Conservation (phyloP, 2,329 filamentous ascomycete species). For the Cladosporium sp. region DNA sequence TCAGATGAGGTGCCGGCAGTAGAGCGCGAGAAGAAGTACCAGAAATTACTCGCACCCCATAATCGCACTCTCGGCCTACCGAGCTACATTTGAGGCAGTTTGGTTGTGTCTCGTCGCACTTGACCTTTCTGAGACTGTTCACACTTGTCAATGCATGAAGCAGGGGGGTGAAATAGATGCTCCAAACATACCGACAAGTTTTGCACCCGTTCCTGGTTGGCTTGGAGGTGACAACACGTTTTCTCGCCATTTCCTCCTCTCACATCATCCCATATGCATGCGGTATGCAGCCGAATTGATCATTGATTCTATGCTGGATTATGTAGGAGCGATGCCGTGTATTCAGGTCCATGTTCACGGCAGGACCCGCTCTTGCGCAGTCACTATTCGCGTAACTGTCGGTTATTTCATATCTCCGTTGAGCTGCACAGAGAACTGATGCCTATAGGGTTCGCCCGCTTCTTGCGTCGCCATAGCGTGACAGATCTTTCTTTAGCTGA, state of each 20-base stretch:
- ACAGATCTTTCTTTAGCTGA: too few relatives aligned
- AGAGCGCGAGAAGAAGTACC: neutral
- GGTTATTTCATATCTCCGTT: too few relatives aligned
- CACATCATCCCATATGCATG: too few relatives aligned
- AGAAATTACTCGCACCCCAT: neutral
- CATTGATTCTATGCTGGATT: too few relatives aligned
- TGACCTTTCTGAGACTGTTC: neutral
- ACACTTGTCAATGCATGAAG: neutral
- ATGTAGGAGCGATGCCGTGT: too few relatives aligned
- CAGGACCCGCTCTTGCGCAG: too few relatives aligned
- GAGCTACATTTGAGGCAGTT: neutral
- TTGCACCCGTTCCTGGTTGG: constrained; percentile 2
- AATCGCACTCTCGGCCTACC: neutral
- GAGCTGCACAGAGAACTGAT: too few relatives aligned
- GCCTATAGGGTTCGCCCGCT: too few relatives aligned
- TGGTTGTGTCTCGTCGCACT: constrained; percentile 1
- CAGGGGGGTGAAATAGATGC: neutral
- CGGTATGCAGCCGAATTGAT: too few relatives aligned
- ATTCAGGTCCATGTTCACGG: too few relatives aligned
- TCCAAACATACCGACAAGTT: neutral
- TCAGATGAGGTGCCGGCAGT: neutral
- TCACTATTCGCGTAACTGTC: too few relatives aligned
- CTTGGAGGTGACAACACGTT: neutral
- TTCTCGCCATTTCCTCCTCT: neutral
- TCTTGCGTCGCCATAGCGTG: too few relatives aligned